phyloP scores from a whole-genome alignment of 139 green algal genomes.

The Trebouxia sp. region DNA sequence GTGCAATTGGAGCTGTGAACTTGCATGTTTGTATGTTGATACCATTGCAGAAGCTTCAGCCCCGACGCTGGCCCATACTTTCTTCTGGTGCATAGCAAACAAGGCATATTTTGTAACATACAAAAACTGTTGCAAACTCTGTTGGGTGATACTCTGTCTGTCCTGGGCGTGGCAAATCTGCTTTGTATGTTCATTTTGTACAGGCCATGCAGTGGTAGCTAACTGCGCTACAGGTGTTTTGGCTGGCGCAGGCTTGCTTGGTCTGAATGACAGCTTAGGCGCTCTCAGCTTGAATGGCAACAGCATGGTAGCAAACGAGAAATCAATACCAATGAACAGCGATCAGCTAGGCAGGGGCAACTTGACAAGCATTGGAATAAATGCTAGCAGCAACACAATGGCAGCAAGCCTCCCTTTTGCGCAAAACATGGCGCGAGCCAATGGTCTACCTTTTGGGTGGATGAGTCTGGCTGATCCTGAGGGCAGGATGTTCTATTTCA shows the following conservation, averaged over 20 bases:
- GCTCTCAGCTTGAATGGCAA: background rate
- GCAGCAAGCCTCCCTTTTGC: background rate
- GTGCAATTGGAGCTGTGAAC: no score
- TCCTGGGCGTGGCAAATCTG: no score
- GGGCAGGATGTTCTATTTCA: conserved; percentile 31
- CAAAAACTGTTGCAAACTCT: no score
- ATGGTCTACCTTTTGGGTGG: conserved; percentile 24
- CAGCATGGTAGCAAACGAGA: background rate
- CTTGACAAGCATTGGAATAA: background rate
- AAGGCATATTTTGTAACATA: no score
- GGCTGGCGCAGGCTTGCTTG: background rate
- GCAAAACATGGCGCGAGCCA: background rate
- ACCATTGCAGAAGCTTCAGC: no score
- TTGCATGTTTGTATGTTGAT: no score
- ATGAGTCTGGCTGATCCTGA: conserved; percentile 28
- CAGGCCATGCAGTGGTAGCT: no score
- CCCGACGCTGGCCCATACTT: no score
- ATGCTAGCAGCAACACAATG: background rate
- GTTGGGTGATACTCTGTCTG: no score
- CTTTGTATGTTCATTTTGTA: no score
- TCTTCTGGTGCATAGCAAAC: no score
- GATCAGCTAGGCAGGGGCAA: background rate
- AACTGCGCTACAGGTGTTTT: background rate
- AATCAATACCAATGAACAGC: background rate
- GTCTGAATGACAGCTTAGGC: background rate